These are phyloP conservation scores for Chlamydomonas incerta DNA, from an alignment of 139 green algal genomes.

Conservation along the genomic window DNA sequence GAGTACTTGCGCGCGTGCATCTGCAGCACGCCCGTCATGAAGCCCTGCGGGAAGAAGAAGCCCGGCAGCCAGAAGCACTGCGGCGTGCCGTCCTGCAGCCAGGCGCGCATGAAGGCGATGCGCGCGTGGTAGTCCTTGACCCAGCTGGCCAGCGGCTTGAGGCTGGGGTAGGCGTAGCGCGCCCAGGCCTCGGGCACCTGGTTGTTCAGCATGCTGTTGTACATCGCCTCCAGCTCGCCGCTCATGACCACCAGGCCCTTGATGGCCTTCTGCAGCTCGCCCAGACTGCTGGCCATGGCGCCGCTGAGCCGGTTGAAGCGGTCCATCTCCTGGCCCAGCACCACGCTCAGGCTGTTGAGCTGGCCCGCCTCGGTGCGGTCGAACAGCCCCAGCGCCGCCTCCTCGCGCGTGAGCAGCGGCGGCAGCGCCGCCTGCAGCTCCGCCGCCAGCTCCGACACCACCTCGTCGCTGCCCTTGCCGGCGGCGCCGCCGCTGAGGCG, in stretches of 20 bases:
- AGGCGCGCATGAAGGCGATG: slow-evolving; percentile 84
- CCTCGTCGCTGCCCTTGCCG: slow-evolving; percentile 66
- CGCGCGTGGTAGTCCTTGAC: slow-evolving; percentile 82
- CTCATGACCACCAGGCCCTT: slow-evolving; percentile 89
- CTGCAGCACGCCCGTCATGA: slow-evolving; percentile 91
- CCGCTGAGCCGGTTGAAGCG: slow-evolving; percentile 58
- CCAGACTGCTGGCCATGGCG: slow-evolving; percentile 53
- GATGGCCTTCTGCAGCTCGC: slow-evolving; percentile 84
- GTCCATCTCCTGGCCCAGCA: slow-evolving; percentile 84
- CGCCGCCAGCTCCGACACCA: slow-evolving; percentile 69
- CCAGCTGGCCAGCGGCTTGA: slow-evolving; percentile 87
- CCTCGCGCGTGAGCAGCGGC: slow-evolving; percentile 55
- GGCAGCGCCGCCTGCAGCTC: slow-evolving; percentile 65
- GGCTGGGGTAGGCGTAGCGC: slow-evolving; percentile 78
- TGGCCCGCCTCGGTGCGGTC: slow-evolving; percentile 67
- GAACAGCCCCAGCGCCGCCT: slow-evolving; percentile 68
- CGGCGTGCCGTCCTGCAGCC: slow-evolving; percentile 77
- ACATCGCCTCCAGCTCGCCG: slow-evolving; percentile 83
- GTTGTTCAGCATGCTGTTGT: slow-evolving; percentile 80
- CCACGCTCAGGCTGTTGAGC: slow-evolving; percentile 81
- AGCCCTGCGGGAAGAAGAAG: slow-evolving; percentile 92
- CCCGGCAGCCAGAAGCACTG: slow-evolving; percentile 86
- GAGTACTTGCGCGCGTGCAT: slow-evolving; percentile 86
- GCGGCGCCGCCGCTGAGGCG: slow-evolving; percentile 45
- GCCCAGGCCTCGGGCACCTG: slow-evolving; percentile 72